Base-by-base conservation (phyloP, 2,329 filamentous ascomycete species). In the Penicillium polonicum region DNA sequence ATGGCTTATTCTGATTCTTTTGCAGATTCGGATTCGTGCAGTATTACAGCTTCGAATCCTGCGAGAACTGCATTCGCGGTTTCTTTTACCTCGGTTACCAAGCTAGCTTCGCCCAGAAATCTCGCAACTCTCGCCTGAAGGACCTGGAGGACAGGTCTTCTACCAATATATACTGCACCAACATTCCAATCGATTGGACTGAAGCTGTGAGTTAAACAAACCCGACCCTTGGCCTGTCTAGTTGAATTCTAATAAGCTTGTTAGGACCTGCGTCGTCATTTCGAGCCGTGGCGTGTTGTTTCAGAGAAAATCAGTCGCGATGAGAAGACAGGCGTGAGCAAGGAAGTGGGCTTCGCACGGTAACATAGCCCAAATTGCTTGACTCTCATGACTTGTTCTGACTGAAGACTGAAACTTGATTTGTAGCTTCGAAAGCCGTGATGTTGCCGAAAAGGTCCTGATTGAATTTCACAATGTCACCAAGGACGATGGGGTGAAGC, bases 51-150 rank as follows among this genome's bases (percentile, higher is more conserved):
- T 89, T 90, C 62, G 87, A 88, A 55, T 88, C 97, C 65, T 96
- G 94, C 13, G 92, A 97, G 79, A 89, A 92, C 71, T 97, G 94
- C 74, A 99, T 99, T 71, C 90, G 92, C 52, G 94, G 91, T 44
- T 97, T 99, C 74, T 93, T 94, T 73, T 89, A 90, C 70, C 86
- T 96, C 65, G 93, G 93, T 53, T 99, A 97, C 72, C 94, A 99
- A 80, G 93, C 96, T 68, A 96, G 93, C 72, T 97, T 97, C 79
- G 94, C 95, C 67, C 86, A 95, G 89, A 94, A 97, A 80, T 97
- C 93, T 21, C 97, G 97, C 79, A 99, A 99, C 76, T 92, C 92
- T 65, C 92, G 95, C 67, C 89, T 99, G 68, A 97, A 99, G 83
- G 93, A 94, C 45, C 90, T 97, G 70, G 89, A 92, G 55, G 93